phyloP scores from a whole-genome alignment of 805 yeast genomes.

The Lachancea meyersii region DNA sequence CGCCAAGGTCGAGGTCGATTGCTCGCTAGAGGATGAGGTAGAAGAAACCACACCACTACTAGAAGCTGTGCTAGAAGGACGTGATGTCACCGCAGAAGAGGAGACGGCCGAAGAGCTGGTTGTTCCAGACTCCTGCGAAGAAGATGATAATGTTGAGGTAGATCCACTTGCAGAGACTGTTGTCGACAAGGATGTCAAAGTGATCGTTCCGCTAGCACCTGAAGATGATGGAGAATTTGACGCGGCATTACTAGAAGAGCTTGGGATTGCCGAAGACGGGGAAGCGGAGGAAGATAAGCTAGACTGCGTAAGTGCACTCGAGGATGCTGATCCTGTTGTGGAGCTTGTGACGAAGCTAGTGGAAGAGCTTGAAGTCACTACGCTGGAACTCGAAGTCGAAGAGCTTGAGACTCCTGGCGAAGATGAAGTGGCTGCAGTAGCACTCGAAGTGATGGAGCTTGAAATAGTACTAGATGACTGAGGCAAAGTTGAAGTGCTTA shows the following conservation, averaged over 20 bases:
- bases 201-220: not conserved
- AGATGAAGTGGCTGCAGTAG: too few species aligned
- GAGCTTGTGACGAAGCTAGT: not conserved
- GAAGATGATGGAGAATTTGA: not conserved
- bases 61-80: not conserved
- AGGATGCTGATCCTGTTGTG: not conserved
- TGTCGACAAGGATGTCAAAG: not conserved
- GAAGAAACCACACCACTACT: not conserved
- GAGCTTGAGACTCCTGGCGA: too few species aligned
- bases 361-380: not conserved
- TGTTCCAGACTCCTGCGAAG: not conserved
- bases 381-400: too few species aligned
- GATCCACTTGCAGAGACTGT: not conserved
- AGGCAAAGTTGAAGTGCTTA: too few species aligned
- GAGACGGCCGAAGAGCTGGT: not conserved
- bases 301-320: not conserved
- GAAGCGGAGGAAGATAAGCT: not conserved
- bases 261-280: not conserved
- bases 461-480: too few species aligned
- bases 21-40: not conserved
- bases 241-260: not conserved
- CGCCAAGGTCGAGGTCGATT: not conserved
- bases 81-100: not conserved
- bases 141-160: not conserved
- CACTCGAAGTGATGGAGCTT: too few species aligned